Conservation (phyloP, 345 rosid genomes). For the Anacardium occidentale region DNA sequence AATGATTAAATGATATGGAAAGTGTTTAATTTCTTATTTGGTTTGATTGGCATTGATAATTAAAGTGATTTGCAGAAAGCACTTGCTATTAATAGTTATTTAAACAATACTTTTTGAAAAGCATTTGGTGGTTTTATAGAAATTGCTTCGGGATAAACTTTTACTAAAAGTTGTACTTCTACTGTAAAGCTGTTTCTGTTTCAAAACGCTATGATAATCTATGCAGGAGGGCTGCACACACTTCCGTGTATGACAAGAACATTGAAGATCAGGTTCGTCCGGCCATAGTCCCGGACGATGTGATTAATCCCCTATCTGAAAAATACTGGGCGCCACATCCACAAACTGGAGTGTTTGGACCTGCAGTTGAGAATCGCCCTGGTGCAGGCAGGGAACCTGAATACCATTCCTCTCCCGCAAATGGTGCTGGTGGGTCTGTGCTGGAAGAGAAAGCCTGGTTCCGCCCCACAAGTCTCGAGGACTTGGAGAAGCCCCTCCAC, state of each 20-base stretch:
- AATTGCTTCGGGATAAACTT: no score
- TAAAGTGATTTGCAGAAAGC: no score
- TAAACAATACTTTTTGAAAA: no score
- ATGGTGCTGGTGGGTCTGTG: slow-evolving; percentile 25
- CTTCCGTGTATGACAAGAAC: slow-evolving; percentile 84
- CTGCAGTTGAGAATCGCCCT: slow-evolving; percentile 39
- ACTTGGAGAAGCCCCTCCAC: slow-evolving; percentile 70
- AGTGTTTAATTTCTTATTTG: no score
- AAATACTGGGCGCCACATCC: slow-evolving; percentile 98
- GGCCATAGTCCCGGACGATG: slow-evolving; percentile 61
- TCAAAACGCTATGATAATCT: no score
- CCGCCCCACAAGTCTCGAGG: slow-evolving; percentile 91
- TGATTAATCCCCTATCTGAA: slow-evolving; percentile 59
- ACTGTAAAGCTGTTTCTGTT: no score
- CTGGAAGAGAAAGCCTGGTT: slow-evolving; percentile 91
- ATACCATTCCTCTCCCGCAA: slow-evolving; percentile 20
- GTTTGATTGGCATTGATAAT: no score
- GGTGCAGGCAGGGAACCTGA: slow-evolving; percentile 21
- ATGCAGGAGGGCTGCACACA: slow-evolving; percentile 49
- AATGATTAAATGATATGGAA: no score
- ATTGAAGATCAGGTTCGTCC: slow-evolving; percentile 57
- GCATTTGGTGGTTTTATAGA: no score
- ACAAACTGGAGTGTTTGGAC: slow-evolving; percentile 86
- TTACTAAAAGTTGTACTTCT: no score
- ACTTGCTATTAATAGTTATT: no score